Base-by-base conservation (phyloP, 2,329 filamentous ascomycete species). In the Penicillium sp. region DNA sequence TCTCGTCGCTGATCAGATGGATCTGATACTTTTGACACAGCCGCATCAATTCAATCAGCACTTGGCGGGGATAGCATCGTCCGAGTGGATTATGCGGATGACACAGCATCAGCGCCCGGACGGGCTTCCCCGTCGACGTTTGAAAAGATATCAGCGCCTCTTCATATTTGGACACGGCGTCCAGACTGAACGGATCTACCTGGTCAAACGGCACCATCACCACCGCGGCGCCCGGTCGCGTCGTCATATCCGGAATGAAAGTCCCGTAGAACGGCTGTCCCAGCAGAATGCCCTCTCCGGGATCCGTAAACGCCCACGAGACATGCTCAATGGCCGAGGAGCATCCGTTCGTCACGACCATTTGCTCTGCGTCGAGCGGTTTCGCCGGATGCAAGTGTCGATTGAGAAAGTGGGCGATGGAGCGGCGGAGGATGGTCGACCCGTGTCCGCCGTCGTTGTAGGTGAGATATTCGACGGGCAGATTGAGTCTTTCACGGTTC, bases 1-100 rank as follows among this genome's bases (percentile, higher is more conserved):
- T 76, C 57, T 83, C 80, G 57, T 83, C 79, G 54, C 72, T 75
- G 60, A 82, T 71, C 34, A 82, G 64, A 54, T 82, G 78, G 4
- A 82, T 62, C 3, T 67, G 52, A 52, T 81, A 64, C 46, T 70
- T 69, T 45, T 76, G 65, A 54, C 78, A 81, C 29, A 81, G 56
- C 3, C 59, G 55, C 68, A 81, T 72, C 24, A 78, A 61, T 5
- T 62, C 64, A 0, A 71, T 50, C 7, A 79, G 52, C 4, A 66
- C 64, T 3, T 62, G 56, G 3, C 66, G 66, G 4, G 73, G 49
- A 52, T 77, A 77, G 59, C 74, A 77, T 5, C 72, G 64, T 0
- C 77, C 77, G 1, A 79, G 66, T 0, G 77, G 77, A 47, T 79
- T 79, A 45, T 78, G 75, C 2, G 76, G 74, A 43, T 78, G 68